A percentile compares a stretch with the other conserved stretches of the same genome.
These are phyloP conservation scores for Fagopyrum esculentum DNA, from an alignment of 148 eudicot species.

Conservation along the genomic window DNA sequence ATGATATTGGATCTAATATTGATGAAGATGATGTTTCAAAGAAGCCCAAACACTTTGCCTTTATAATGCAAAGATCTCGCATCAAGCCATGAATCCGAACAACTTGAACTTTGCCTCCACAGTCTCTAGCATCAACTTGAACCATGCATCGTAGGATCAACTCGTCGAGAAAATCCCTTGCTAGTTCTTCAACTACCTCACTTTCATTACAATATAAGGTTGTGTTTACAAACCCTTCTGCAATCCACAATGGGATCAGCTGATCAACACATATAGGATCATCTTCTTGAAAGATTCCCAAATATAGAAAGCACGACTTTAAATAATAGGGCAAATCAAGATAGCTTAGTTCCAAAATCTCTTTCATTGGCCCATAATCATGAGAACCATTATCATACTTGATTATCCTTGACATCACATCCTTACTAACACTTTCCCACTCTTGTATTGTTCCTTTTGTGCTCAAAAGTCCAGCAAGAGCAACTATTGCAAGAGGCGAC, in stretches of 20 bases:
- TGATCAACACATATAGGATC: not conserved
- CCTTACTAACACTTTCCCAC: conserved; percentile 7
- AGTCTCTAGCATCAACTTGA: not conserved
- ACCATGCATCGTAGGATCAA: conserved; percentile 11
- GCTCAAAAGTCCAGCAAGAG: conserved; percentile 12
- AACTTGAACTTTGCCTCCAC: not conserved
- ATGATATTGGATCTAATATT: not conserved
- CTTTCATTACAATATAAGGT: not conserved
- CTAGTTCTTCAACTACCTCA: conserved; percentile 1
- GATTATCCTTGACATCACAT: conserved; percentile 2
- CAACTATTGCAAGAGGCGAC: conserved; percentile 9
- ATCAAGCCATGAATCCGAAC: conserved; percentile 11
- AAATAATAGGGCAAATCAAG: conserved; percentile 13
- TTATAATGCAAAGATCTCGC: conserved; percentile 5
- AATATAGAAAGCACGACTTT: conserved; percentile 10
- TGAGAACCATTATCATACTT: conserved; percentile 2
- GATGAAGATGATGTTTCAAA: not conserved
- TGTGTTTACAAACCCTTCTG: conserved; percentile 8
- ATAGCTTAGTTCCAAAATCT: conserved; percentile 15
- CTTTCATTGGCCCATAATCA: conserved; percentile 6
- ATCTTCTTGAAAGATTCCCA: conserved; percentile 13
- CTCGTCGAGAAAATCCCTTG: conserved; percentile 5
- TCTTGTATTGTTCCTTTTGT: not conserved
- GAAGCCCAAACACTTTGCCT: not conserved
- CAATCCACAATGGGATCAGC: conserved; percentile 11